Conservation (phyloP, 805 yeast genomes). For the Tanozyma kutaoensis region DNA sequence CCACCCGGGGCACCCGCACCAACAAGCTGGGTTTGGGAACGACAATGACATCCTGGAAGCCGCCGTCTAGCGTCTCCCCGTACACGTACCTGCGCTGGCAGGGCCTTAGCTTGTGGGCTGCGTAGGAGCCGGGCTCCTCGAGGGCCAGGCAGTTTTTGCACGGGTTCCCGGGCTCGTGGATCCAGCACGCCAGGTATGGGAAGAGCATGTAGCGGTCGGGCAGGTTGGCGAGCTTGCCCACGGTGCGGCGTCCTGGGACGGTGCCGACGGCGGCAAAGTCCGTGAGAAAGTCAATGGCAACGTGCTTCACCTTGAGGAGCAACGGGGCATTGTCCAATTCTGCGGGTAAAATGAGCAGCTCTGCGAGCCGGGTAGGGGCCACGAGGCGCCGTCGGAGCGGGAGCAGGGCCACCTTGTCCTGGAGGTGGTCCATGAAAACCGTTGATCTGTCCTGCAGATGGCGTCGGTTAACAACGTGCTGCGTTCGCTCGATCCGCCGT, state of each 20-base stretch:
- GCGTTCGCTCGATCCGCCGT: too few species aligned
- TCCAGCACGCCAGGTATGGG: not conserved
- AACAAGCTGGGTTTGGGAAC: slow-evolving; percentile 13
- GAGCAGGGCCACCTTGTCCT: slow-evolving; percentile 4
- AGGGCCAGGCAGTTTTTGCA: slow-evolving; percentile 1
- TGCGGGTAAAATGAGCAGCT: slow-evolving; percentile 3
- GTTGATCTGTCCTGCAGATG: too few species aligned
- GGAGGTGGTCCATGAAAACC: too few species aligned
- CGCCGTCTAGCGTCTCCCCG: slow-evolving; percentile 25
- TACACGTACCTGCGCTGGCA: slow-evolving; percentile 13
- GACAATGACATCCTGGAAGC: slow-evolving; percentile 22
- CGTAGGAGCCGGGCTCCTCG: slow-evolving; percentile 2
- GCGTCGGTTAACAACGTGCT: too few species aligned
- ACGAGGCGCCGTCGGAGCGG: slow-evolving; percentile 4
- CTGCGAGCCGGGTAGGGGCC: slow-evolving; percentile 1
- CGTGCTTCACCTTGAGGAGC: slow-evolving; percentile 13
- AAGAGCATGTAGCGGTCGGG: too few species aligned
- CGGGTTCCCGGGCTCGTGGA: not conserved
- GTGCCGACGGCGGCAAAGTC: slow-evolving; percentile 9
- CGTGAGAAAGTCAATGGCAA: slow-evolving; percentile 12
- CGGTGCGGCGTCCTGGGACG: not conserved
- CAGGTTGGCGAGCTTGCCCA: not conserved
- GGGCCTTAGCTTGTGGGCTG: slow-evolving; percentile 6
- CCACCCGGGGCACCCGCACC: slow-evolving; percentile 14
- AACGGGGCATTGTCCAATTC: slow-evolving; percentile 6